Evolutionary conservation across 352 stramenopile species (phyloP).

Genomic region (Ophiocytium majus): DNA sequence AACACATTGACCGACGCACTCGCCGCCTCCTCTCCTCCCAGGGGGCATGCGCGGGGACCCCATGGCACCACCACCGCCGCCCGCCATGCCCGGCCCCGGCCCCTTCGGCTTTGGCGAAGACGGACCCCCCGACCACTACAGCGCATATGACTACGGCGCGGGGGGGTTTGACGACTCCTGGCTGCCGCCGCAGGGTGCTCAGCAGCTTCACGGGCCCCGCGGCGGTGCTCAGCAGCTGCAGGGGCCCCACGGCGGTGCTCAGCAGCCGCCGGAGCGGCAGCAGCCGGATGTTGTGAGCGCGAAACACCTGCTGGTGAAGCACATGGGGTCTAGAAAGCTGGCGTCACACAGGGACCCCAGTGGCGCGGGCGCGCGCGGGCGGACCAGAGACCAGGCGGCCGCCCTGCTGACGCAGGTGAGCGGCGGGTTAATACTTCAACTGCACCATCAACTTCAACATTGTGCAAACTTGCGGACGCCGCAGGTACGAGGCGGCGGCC

Average conservation of each 20-base stretch:
- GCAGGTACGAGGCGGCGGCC: not conserved
- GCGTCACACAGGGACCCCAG: slow-evolving; percentile 35
- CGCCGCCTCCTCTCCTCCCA: too few species aligned
- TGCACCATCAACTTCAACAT: too few species aligned
- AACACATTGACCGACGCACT: too few species aligned
- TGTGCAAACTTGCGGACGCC: not conserved
- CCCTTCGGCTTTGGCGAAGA: too few species aligned
- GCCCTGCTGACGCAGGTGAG: slow-evolving; percentile 24
- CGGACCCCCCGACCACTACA: too few species aligned
- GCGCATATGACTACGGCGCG: too few species aligned
- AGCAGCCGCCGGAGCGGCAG: not conserved
- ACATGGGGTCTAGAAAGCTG: slow-evolving; percentile 35
- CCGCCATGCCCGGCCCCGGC: too few species aligned
- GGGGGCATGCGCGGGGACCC: too few species aligned
- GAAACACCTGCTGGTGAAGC: slow-evolving; percentile 54
- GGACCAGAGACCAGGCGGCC: not conserved
- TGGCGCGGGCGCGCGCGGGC: slow-evolving; percentile 2
- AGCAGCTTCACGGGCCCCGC: not conserved
- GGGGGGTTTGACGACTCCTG: not conserved
- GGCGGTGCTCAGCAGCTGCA: not conserved
- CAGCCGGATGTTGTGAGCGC: slow-evolving; percentile 22
- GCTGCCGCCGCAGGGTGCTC: not conserved
- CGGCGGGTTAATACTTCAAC: not conserved
- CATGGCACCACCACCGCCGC: too few species aligned
- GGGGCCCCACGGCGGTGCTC: not conserved